phyloP scores from a whole-genome alignment of 495 filamentous ascomycete species.

The Xylona heveae region DNA sequence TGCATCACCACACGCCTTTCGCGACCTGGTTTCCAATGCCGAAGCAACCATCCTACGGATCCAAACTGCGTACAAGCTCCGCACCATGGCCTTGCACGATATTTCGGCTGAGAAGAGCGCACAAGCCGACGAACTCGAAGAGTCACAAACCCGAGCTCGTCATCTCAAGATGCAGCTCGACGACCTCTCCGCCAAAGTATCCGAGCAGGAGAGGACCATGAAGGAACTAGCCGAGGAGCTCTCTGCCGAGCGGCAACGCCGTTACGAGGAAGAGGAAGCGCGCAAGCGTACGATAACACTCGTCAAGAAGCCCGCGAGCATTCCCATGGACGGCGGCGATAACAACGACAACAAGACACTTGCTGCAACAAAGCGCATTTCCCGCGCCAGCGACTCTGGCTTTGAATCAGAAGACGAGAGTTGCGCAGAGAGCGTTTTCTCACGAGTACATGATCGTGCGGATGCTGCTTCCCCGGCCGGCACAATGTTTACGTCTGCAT shows the following conservation, averaged over 20 bases:
- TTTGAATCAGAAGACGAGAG: slow-evolving; percentile 35
- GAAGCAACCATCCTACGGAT: slow-evolving; percentile 37
- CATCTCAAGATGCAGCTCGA: slow-evolving; percentile 57
- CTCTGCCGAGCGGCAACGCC: slow-evolving; percentile 30
- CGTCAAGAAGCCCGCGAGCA: slow-evolving; percentile 16
- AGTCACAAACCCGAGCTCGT: slow-evolving; percentile 41
- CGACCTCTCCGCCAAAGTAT: slow-evolving; percentile 46
- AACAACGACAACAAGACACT: slow-evolving; percentile 32
- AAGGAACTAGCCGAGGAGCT: slow-evolving; percentile 40
- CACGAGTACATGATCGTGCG: too few species aligned
- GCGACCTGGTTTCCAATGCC: slow-evolving; percentile 47
- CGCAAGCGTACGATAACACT: slow-evolving; percentile 20
- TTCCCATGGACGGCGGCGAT: slow-evolving; percentile 26
- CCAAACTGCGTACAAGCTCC: slow-evolving; percentile 49
- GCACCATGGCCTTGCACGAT: slow-evolving; percentile 35
- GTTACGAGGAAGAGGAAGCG: slow-evolving; percentile 30
- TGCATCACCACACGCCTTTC: slow-evolving; percentile 45
- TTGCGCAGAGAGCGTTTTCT: slow-evolving; percentile 40
- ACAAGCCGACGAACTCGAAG: slow-evolving; percentile 49
- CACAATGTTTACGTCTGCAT: not conserved
- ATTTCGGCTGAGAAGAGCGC: slow-evolving; percentile 38
- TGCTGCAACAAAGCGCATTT: too few species aligned
- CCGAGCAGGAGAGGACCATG: slow-evolving; percentile 43
- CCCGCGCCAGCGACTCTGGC: slow-evolving; percentile 25
- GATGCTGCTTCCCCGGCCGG: not conserved